These are phyloP conservation scores for Penicillium ucsense DNA, from an alignment of 495 filamentous ascomycete genomes.

Conservation along the genomic window DNA sequence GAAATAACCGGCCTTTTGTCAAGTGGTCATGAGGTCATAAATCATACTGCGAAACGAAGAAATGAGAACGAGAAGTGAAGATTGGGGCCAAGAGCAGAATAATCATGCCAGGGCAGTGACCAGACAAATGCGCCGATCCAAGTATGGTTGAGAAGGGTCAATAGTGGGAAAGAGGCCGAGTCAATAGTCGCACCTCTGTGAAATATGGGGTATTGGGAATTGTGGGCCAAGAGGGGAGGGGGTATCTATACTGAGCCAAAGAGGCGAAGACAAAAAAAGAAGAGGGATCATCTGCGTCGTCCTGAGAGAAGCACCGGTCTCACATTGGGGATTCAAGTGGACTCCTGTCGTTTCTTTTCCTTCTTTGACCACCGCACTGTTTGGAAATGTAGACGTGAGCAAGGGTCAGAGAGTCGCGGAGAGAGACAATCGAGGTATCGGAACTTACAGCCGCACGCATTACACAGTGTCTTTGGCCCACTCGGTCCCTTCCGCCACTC, in stretches of 20 bases:
- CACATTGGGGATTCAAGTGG: constrained; percentile 1
- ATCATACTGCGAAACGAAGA: not conserved
- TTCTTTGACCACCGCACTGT: constrained; percentile 67
- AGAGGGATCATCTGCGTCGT: not conserved
- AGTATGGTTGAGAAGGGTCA: not conserved
- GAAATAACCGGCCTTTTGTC: not conserved
- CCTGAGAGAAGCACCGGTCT: not conserved
- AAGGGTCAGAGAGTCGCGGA: not conserved
- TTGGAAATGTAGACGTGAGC: not conserved
- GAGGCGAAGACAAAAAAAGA: not conserved
- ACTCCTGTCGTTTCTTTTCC: constrained; percentile 53
- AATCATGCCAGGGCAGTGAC: too few species aligned
- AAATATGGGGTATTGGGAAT: not conserved
- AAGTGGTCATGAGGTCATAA: constrained; percentile 10
- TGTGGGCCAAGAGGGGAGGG: not conserved
- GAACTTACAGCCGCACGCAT: constrained; percentile 78
- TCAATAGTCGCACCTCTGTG: too few species aligned
- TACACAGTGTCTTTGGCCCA: constrained; percentile 93
- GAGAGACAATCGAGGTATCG: not conserved
- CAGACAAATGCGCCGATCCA: not conserved
- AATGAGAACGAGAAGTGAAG: not conserved
- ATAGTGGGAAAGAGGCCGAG: not conserved
- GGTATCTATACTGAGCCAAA: not conserved
- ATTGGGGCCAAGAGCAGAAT: too few species aligned
- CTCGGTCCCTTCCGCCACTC: constrained; percentile 95